These are phyloP conservation scores for Phaeosphaeria sp. DNA, from an alignment of 2,329 filamentous ascomycete genomes.

Conservation along the genomic window DNA sequence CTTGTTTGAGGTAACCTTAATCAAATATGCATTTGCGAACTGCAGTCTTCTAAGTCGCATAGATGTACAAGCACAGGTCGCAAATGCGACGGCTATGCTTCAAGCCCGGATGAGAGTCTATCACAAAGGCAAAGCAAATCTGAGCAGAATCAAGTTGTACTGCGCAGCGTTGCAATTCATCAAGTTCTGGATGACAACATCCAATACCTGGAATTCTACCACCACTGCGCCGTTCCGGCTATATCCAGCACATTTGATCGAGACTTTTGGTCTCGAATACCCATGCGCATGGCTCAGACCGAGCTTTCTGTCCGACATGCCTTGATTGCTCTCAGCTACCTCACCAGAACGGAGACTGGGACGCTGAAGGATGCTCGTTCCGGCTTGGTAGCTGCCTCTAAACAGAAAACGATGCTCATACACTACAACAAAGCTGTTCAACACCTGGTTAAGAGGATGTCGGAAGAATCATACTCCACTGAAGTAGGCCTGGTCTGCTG, in stretches of 20 bases:
- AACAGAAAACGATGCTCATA: slow-evolving; percentile 37
- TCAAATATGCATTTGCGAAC: background rate
- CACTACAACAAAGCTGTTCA: slow-evolving; percentile 54
- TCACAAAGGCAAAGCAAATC: slow-evolving; percentile 18
- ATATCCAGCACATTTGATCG: slow-evolving; percentile 43
- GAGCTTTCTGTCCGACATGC: slow-evolving; percentile 54
- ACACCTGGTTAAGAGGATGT: slow-evolving; percentile 39
- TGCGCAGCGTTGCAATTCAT: background rate
- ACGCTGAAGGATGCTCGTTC: slow-evolving; percentile 30
- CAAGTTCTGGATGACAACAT: slow-evolving; percentile 21
- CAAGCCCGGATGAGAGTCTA: background rate
- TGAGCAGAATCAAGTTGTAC: slow-evolving; percentile 32
- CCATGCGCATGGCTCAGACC: slow-evolving; percentile 29
- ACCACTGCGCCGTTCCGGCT: slow-evolving; percentile 43
- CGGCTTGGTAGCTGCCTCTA: slow-evolving; percentile 7
- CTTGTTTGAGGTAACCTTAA: slow-evolving; percentile 21
- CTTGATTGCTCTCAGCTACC: slow-evolving; percentile 50
- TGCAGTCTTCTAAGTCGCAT: background rate
- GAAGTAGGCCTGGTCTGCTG: slow-evolving; percentile 52
- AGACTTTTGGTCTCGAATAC: slow-evolving; percentile 51
- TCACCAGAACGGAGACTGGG: slow-evolving; percentile 31
- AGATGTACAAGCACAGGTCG: slow-evolving; percentile 41
- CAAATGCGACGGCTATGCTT: slow-evolving; percentile 36
- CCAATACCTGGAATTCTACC: slow-evolving; percentile 51
- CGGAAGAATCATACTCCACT: slow-evolving; percentile 39